Evolutionary conservation across 2,329 filamentous ascomycete species (phyloP).

Genomic region (Beauveria australis): DNA sequence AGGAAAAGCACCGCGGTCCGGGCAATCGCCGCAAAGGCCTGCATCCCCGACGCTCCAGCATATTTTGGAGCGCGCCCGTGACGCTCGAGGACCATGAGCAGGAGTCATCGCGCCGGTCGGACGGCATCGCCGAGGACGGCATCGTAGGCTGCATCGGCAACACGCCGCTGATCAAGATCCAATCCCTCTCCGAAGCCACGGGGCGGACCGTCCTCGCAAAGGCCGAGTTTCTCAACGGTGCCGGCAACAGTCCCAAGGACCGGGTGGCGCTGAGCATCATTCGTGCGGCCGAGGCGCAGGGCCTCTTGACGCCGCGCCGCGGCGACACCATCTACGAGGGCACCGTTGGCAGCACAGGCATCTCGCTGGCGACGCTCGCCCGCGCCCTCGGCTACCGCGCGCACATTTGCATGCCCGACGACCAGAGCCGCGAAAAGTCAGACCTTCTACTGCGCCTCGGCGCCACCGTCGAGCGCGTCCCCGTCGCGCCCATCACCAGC

Average conservation of each 20-base stretch:
- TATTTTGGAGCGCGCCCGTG: constrained; percentile 40
- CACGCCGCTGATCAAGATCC: constrained; percentile 81
- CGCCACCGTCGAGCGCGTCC: constrained; percentile 84
- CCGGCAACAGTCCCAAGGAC: constrained; percentile 90
- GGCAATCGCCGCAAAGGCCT: constrained; percentile 8
- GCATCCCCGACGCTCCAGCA: constrained; percentile 27
- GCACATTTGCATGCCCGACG: constrained; percentile 95
- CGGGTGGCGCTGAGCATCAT: constrained; percentile 91
- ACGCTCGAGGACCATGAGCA: constrained; percentile 49
- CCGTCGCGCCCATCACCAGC: constrained; percentile 88
- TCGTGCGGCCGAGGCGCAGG: constrained; percentile 66
- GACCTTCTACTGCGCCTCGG: constrained; percentile 83
- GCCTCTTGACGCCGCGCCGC: constrained; percentile 66
- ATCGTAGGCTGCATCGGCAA: constrained; percentile 90
- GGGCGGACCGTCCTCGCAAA: constrained; percentile 88
- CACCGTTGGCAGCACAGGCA: constrained; percentile 92
- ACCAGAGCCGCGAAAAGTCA: constrained; percentile 82
- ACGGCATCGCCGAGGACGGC: constrained; percentile 52
- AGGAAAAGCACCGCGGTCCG: constrained; percentile 30
- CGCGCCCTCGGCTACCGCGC: constrained; percentile 83
- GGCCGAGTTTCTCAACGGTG: constrained; percentile 93
- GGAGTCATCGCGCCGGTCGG: constrained; percentile 20
- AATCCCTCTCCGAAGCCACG: constrained; percentile 75
- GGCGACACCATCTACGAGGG: constrained; percentile 97
- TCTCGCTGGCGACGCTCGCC: constrained; percentile 83